A percentile compares a stretch with the other conserved stretches of the same genome.
These are phyloP conservation scores for Leptomonas pyrrhocoris DNA, from an alignment of 208 protist species.

Conservation along the genomic window DNA sequence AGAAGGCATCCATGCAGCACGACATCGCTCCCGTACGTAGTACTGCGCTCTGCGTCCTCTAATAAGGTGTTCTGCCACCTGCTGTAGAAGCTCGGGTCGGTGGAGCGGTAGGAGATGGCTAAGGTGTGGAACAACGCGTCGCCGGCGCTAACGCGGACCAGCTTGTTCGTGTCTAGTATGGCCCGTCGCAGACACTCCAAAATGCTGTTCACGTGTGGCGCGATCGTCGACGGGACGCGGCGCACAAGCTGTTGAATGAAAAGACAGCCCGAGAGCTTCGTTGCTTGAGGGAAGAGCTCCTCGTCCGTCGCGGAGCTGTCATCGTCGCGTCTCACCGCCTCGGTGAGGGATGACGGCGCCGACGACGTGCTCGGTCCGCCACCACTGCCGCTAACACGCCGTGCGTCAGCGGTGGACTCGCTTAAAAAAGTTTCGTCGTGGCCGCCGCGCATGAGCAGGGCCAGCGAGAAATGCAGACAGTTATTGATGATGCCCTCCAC, in stretches of 20 bases:
- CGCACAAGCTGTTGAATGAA: constrained; percentile 79
- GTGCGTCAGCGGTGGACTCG: constrained; percentile 1
- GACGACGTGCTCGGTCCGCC: not conserved
- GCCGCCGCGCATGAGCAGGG: constrained; percentile 42
- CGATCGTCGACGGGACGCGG: constrained; percentile 64
- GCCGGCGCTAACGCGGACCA: constrained; percentile 47
- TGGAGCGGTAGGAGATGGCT: constrained; percentile 65
- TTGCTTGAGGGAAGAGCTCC: constrained; percentile 35
- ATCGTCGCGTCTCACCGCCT: constrained; percentile 7
- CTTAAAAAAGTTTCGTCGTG: constrained; percentile 47
- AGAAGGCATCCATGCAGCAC: constrained; percentile 67
- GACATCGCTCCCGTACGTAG: constrained; percentile 42
- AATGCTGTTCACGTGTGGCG: constrained; percentile 54
- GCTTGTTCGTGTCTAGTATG: constrained; percentile 47
- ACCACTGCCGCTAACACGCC: constrained; percentile 4
- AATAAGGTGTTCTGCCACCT: constrained; percentile 74
- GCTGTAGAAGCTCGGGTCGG: constrained; percentile 48
- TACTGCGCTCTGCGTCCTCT: constrained; percentile 45
- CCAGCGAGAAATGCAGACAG: constrained; percentile 63
- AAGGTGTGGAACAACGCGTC: constrained; percentile 63
- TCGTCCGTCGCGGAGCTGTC: constrained; percentile 5
- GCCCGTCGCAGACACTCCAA: constrained; percentile 63
- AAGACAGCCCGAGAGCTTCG: constrained; percentile 69
- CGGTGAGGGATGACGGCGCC: not conserved
- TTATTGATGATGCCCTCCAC: constrained; percentile 71